Percentiles rank a stretch among this genome's conserved stretches.
These are phyloP conservation scores for Pythium sukuiense DNA, from an alignment of 352 stramenopile species.

Conservation along the genomic window DNA sequence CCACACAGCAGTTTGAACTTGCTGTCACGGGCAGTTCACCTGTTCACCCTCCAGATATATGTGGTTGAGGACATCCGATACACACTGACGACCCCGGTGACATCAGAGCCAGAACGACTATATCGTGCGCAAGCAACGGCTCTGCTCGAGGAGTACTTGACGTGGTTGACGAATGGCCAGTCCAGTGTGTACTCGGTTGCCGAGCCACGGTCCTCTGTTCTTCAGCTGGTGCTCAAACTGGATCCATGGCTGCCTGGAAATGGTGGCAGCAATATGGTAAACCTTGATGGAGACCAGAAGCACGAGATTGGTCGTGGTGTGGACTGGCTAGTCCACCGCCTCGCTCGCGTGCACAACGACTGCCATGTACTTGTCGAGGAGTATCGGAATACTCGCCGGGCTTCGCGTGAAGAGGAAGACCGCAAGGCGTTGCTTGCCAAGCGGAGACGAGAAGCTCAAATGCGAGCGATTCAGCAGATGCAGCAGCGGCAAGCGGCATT, in stretches of 20 bases:
- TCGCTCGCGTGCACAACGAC: conserved; percentile 46
- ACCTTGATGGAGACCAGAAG: conserved; percentile 79
- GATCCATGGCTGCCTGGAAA: conserved; percentile 67
- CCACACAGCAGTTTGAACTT: conserved; percentile 62
- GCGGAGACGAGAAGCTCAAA: conserved; percentile 69
- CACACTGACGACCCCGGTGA: conserved; percentile 46
- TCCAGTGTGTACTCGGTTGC: conserved; percentile 31
- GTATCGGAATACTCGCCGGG: conserved; percentile 59
- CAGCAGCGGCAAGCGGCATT: conserved; percentile 81
- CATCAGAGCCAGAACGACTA: conserved; percentile 39
- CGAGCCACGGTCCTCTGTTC: conserved; percentile 38
- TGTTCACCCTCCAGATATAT: conserved; percentile 84
- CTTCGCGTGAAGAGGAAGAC: conserved; percentile 66
- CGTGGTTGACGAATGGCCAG: conserved; percentile 57
- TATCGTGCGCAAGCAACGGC: conserved; percentile 45
- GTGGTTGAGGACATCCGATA: conserved; percentile 78
- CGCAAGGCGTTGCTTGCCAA: conserved; percentile 61
- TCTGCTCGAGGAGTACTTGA: conserved; percentile 55
- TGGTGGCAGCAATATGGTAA: conserved; percentile 50
- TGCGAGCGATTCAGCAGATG: conserved; percentile 77
- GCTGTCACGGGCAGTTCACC: conserved; percentile 66
- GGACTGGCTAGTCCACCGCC: conserved; percentile 74
- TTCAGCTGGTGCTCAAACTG: conserved; percentile 67
- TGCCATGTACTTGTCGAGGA: conserved; percentile 52
- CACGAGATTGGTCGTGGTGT: conserved; percentile 79